phyloP scores from a whole-genome alignment of 2,329 filamentous ascomycete species.

The Aspergillus floridensis region DNA sequence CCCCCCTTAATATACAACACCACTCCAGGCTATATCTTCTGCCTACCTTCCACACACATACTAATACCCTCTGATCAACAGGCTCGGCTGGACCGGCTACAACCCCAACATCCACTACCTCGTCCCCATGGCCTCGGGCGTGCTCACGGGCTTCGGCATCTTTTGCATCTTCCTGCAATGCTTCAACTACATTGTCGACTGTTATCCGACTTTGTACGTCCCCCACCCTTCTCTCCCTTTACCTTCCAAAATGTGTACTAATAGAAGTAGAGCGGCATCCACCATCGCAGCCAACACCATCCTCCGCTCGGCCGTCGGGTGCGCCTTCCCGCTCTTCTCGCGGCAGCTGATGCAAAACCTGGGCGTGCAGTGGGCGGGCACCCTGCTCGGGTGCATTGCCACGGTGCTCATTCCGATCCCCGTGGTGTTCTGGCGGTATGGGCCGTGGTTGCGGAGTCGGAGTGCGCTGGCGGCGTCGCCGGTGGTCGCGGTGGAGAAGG shows the following conservation, averaged over 20 bases:
- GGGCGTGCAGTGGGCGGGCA: constrained; percentile 40
- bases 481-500: constrained; percentile 10
- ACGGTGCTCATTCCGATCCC: constrained; percentile 40
- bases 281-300: constrained; percentile 42
- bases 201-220: constrained; percentile 41
- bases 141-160: constrained; percentile 33
- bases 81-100: constrained; percentile 37
- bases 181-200: constrained; percentile 42
- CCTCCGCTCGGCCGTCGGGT: constrained; percentile 37
- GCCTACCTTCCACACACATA: too few species aligned
- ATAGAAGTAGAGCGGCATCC: constrained; percentile 34
- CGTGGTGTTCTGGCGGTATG: constrained; percentile 31
- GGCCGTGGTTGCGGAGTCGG: constrained; percentile 29
- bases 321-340: constrained; percentile 41
- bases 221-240: too few species aligned
- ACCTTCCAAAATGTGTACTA: neutral
- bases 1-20: too few species aligned
- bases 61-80: too few species aligned
- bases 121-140: constrained; percentile 30
- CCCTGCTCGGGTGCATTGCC: constrained; percentile 38
- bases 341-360: constrained; percentile 41
- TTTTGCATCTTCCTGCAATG: constrained; percentile 34
- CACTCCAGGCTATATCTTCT: too few species aligned
- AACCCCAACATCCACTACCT: constrained; percentile 35
- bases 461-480: constrained; percentile 26